These are phyloP conservation scores for Phytophthora agathidicida DNA, from an alignment of 352 stramenopile species.

Conservation along the genomic window DNA sequence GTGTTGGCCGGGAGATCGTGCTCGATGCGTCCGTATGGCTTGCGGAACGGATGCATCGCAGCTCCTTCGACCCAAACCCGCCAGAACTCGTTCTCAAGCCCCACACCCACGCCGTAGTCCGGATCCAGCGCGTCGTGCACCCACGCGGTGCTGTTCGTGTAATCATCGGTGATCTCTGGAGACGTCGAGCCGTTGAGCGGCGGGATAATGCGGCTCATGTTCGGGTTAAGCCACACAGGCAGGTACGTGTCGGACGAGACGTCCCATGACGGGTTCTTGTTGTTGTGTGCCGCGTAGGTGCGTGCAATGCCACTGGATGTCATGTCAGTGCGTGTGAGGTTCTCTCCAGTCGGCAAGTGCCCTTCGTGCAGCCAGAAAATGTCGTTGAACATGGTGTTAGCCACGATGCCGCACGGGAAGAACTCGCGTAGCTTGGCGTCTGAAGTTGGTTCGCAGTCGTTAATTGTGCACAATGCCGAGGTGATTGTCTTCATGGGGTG, in stretches of 20 bases:
- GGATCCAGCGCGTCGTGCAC: constrained; percentile 57
- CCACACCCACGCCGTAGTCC: constrained; percentile 46
- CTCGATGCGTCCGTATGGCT: constrained; percentile 70
- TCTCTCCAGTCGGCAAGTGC: constrained; percentile 46
- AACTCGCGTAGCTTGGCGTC: constrained; percentile 42
- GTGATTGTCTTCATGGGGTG: constrained; percentile 50
- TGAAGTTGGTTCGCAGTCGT: constrained; percentile 31
- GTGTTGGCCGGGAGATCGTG: constrained; percentile 56
- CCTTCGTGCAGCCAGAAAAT: constrained; percentile 84
- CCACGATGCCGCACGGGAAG: constrained; percentile 79
- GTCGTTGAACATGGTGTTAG: constrained; percentile 87
- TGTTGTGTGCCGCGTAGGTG: constrained; percentile 58
- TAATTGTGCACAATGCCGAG: constrained; percentile 46
- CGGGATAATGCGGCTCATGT: constrained; percentile 77
- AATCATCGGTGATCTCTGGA: constrained; percentile 53
- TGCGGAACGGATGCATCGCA: constrained; percentile 67
- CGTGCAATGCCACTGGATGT: constrained; percentile 50
- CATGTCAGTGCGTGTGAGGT: constrained; percentile 45
- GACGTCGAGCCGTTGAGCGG: constrained; percentile 31
- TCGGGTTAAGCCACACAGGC: constrained; percentile 74
- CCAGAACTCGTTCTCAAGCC: constrained; percentile 79
- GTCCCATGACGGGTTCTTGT: constrained; percentile 68
- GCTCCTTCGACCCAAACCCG: constrained; percentile 77
- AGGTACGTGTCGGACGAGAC: constrained; percentile 41
- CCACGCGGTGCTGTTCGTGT: constrained; percentile 84